A percentile compares a stretch with the other conserved stretches of the same genome.
These are phyloP conservation scores for Lichtheimia corymbifera DNA, from an alignment of 371 early-diverging fungal genomes.

Conservation along the genomic window DNA sequence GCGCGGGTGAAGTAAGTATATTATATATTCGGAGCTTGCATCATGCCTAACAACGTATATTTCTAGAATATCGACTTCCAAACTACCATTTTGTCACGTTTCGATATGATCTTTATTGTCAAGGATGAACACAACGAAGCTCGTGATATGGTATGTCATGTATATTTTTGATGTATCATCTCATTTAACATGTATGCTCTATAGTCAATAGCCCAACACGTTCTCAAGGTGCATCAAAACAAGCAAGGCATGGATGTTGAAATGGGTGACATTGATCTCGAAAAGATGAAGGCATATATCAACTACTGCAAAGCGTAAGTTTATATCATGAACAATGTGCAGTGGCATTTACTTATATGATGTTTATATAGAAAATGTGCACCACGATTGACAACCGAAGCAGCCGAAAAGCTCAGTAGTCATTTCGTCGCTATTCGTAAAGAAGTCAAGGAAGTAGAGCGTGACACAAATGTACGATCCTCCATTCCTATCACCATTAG, in stretches of 20 bases:
- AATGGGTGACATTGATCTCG: constrained; percentile 83
- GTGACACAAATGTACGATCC: constrained; percentile 72
- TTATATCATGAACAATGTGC: background rate
- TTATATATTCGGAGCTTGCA: background rate
- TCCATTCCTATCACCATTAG: constrained; percentile 99
- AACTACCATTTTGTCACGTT: constrained; percentile 97
- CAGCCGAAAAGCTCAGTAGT: constrained; percentile 88
- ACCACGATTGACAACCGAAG: constrained; percentile 86
- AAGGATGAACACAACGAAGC: constrained; percentile 88
- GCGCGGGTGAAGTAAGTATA: constrained; percentile 80
- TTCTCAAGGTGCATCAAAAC: constrained; percentile 90
- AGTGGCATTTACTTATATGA: background rate
- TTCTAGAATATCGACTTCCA: constrained; percentile 98
- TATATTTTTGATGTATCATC: background rate
- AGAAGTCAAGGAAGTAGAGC: constrained; percentile 83
- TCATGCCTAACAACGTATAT: background rate
- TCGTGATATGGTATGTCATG: constrained; percentile 68
- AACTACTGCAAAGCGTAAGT: constrained; percentile 89
- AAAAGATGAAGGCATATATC: constrained; percentile 93
- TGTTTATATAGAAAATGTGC: constrained; percentile 77
- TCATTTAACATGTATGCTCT: background rate
- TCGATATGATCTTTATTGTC: constrained; percentile 97
- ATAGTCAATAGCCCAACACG: constrained; percentile 91
- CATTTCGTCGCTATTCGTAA: constrained; percentile 95
- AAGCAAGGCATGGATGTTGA: constrained; percentile 61